Base-by-base conservation (phyloP, 2,329 filamentous ascomycete species). In the Grosmannia clavigera region DNA sequence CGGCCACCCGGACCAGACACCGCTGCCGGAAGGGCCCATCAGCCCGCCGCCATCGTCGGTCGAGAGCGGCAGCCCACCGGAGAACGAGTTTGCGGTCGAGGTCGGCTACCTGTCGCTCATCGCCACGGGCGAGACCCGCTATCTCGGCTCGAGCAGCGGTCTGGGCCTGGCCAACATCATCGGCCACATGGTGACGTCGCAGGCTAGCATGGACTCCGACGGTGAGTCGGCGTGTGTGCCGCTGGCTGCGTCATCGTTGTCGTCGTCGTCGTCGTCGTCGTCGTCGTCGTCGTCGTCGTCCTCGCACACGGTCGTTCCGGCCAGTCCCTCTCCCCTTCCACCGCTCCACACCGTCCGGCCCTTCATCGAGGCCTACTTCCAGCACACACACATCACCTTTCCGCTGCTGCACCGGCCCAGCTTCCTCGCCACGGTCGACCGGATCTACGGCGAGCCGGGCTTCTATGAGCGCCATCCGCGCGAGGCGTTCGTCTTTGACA, bases 321-420 rank as follows among this genome's bases (percentile, higher is more conserved):
- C 14, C 27, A 7, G 14, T 51, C 19, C 56, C 9, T n/a, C 50
- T 57, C 14, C 53, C 6, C 55, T 61, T 11, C 38, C 60, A n/a
- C 54, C 60, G 10, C 53, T 54, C 2, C n/a, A 48, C 16, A 14
- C 50, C 1, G 63, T 60, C n/a, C 57, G 54, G 38, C 61, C 61
- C 3, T 54, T 62, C 19, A 61, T 65, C 16, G 58, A 63, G 38
- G 52, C 56, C 14, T 65, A 64, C 51, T 65, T 64, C 35, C 50
- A 59, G 53, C 63, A 65, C 54, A 60, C 57, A 43, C 64, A 64
- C 55, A 46, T 63, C 4, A 62, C 60, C 6, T 65, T 65, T 27
- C 64, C 64, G 2, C 25, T 65, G 35, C 54, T 65, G 40, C 57
- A 64, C 48, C 59, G 61, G n/a, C 63, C 64, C 31, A 60, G 40